Percentiles rank a stretch among this genome's conserved stretches.
Conservation (phyloP, 345 rosid genomes). For the Punica granatum region DNA sequence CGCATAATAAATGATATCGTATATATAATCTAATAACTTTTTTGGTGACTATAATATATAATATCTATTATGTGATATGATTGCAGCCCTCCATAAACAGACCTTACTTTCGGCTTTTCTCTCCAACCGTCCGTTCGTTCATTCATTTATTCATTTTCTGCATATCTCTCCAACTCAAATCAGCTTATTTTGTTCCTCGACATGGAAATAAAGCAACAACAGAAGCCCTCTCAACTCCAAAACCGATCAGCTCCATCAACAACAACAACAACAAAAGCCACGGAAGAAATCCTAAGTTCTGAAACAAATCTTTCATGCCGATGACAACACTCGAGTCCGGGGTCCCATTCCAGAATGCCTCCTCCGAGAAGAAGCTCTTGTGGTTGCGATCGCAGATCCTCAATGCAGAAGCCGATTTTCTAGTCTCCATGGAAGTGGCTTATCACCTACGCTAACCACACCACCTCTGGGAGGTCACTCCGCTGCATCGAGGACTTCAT, state of each 20-base stretch:
- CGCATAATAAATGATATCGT: too few relatives aligned
- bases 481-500: conserved; percentile 45
- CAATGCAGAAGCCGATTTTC: conserved; percentile 26
- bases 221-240: neutral
- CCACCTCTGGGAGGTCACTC: conserved; percentile 50
- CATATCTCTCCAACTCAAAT: too few relatives aligned
- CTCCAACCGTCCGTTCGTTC: too few relatives aligned
- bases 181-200: neutral
- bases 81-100: too few relatives aligned
- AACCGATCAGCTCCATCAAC: neutral
- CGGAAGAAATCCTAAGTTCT: too few relatives aligned
- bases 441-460: conserved; percentile 49
- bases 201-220: neutral
- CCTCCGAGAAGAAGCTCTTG: conserved; percentile 19
- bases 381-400: conserved; percentile 52
- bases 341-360: conserved; percentile 9
- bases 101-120: too few relatives aligned
- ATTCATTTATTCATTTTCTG: too few relatives aligned
- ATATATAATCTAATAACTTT: too few relatives aligned
- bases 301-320: neutral
- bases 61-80: too few relatives aligned
- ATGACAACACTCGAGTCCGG: conserved; percentile 16
- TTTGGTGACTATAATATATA: too few relatives aligned
- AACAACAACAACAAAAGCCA: too few relatives aligned
- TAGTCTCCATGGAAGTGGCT: conserved; percentile 39